Evolutionary conservation across 371 early-diverging fungal species (phyloP), one percentile per base, ranked within the genome.

Genomic region (Apophysomyces ossiformis): DNA sequence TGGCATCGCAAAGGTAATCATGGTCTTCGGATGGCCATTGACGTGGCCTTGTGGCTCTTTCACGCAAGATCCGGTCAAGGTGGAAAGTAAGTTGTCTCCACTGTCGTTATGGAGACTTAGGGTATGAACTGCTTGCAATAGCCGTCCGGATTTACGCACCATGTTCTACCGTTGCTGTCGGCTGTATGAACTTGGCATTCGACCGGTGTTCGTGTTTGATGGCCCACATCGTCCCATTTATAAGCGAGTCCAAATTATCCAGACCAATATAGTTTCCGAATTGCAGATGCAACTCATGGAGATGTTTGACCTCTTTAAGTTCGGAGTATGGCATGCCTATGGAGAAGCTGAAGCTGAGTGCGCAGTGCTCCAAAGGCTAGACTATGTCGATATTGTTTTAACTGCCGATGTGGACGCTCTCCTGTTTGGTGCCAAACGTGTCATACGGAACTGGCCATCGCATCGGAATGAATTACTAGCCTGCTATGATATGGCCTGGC

Each of bases 321-420:
- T 77, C 41, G 47, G 58, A 1, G 35, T 61, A 8, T 82, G 82
- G 82, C 21, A 73, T 2, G 77, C 79, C 0, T 57, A 73, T 50
- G 82, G 82, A 0, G 82, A 82, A 57, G 82, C 82, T 8, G 82
- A 78, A 60, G 82, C 82, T 0, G 82, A 82, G 56, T 82, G 82
- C 47, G 82, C 79, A 0, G 60, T 69, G n/a, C 37, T 82, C 0
- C 69, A 73, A 43, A 64, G 75, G 18, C 62, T 75, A 5, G 74
- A 69, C 0, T 69, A 68, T 63, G 79, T 75, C 0, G 79, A 82
- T 68, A 15, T 75, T 0, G 68, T 82, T 3, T 46, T 79, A 32
- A 82, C 82, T 15, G 70, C 67, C 9, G 79, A 82, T 36, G 74
- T 72, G 4, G 82, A 82, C 54, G 70, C 69, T 0, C 72, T 82